phyloP scores from a whole-genome alignment of 306 rosid species.

The Echinosophora koreensis region DNA sequence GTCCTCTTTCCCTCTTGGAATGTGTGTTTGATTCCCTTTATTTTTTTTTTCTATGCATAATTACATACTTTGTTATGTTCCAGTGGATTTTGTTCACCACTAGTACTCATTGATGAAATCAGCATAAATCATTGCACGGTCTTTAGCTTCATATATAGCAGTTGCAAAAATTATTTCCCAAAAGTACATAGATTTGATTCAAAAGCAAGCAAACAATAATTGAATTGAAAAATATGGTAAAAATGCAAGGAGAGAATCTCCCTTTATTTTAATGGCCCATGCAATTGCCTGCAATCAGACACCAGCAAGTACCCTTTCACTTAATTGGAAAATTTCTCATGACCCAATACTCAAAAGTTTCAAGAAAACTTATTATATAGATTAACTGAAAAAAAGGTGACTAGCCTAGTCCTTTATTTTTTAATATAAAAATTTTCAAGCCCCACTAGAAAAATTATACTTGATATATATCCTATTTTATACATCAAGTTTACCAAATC shows the following conservation, averaged over 20 bases:
- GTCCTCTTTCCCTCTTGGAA: conserved; percentile 74
- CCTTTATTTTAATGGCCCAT: conserved; percentile 49
- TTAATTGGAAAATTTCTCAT: conserved; percentile 28
- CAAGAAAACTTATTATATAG: conserved; percentile 15
- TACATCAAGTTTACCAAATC: conserved; percentile 63
- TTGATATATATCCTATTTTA: conserved; percentile 59
- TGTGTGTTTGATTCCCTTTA: conserved; percentile 62
- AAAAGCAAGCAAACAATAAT: conserved; percentile 42
- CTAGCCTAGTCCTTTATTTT: conserved; percentile 52
- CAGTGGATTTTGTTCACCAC: conserved; percentile 48
- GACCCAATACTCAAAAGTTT: conserved; percentile 27
- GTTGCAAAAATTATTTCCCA: conserved; percentile 13
- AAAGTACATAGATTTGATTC: conserved; percentile 48
- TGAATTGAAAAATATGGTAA: conserved; percentile 5
- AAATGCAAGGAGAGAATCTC: conserved; percentile 34
- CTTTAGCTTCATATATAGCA: conserved; percentile 21
- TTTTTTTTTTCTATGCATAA: background rate
- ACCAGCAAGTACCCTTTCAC: conserved; percentile 42
- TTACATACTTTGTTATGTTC: conserved; percentile 14
- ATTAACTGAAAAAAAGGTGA: conserved; percentile 31
- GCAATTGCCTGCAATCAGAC: conserved; percentile 35
- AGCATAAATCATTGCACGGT: conserved; percentile 42
- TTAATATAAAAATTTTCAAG: conserved; percentile 44
- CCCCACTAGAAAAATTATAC: conserved; percentile 55
- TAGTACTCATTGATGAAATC: conserved; percentile 51